A percentile compares a stretch with the other conserved stretches of the same genome.
Evolutionary conservation across 169 alveolate genomes (phyloP).

Genomic region (Babesia microti): DNA sequence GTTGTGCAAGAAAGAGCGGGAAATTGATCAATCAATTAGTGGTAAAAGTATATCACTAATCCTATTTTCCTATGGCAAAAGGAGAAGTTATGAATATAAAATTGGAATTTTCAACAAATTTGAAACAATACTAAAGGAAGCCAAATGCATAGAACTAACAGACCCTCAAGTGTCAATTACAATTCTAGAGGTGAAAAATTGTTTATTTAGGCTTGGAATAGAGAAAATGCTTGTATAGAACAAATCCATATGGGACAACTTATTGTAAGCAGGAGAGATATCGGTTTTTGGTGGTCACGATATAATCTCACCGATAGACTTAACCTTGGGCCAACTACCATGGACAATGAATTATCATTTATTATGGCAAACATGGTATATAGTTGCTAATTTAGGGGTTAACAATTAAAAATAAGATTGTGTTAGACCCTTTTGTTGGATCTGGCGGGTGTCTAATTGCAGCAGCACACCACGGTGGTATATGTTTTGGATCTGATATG

Average conservation of each 20-base stretch:
- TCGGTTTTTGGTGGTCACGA: constrained; percentile 66
- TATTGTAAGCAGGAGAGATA: constrained; percentile 13
- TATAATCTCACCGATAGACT: constrained; percentile 83
- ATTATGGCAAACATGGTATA: constrained; percentile 82
- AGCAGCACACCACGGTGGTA: constrained; percentile 72
- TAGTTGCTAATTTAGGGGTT: constrained; percentile 9
- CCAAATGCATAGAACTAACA: background rate
- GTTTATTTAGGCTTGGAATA: constrained; percentile 2
- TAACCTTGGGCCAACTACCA: constrained; percentile 94
- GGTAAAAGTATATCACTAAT: constrained; percentile 28
- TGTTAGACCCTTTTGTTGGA: constrained; percentile 95
- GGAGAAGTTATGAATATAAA: too few relatives aligned
- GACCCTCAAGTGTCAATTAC: background rate
- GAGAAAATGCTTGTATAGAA: constrained; percentile 3
- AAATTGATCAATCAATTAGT: background rate
- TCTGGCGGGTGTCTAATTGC: constrained; percentile 88
- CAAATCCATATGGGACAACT: constrained; percentile 22
- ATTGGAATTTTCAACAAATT: too few relatives aligned
- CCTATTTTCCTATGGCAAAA: too few relatives aligned
- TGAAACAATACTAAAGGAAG: too few relatives aligned
- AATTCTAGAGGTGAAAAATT: background rate
- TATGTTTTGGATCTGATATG: constrained; percentile 88
- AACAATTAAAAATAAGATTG: constrained; percentile 45
- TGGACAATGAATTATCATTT: constrained; percentile 90
- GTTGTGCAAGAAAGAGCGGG: background rate